These are phyloP conservation scores for Cordia subcordata DNA, from an alignment of 257 asterid species.

Conservation along the genomic window DNA sequence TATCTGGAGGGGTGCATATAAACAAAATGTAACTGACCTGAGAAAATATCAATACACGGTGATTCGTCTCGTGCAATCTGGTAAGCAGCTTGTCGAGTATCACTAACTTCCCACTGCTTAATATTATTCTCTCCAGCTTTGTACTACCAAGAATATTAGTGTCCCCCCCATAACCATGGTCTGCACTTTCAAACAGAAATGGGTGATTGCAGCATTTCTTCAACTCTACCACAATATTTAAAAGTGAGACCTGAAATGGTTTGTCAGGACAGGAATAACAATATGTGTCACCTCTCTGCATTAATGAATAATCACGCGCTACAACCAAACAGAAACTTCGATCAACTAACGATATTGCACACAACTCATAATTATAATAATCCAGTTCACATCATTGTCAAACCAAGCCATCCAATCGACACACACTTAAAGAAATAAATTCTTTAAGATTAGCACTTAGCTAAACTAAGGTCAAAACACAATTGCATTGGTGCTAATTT, in stretches of 20 bases:
- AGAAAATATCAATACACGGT: slow-evolving; percentile 96
- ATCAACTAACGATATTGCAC: no score
- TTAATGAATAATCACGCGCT: background rate
- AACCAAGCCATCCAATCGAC: no score
- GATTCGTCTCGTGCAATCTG: slow-evolving; percentile 86
- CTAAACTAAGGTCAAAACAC: no score
- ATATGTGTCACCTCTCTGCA: background rate
- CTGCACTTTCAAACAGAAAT: slow-evolving; percentile 97
- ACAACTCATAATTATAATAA: no score
- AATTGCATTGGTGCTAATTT: no score
- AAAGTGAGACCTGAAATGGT: slow-evolving; percentile 85
- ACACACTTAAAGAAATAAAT: no score
- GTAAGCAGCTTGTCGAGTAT: slow-evolving; percentile 84
- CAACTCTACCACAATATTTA: slow-evolving; percentile 98
- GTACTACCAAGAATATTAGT: slow-evolving; percentile 71
- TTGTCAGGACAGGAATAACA: background rate
- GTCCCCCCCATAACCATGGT: slow-evolving; percentile 99
- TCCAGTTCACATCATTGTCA: no score
- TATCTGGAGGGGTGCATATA: background rate
- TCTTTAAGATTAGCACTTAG: no score
- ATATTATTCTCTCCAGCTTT: slow-evolving; percentile 79
- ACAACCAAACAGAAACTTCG: no score
- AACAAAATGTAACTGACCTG: slow-evolving; percentile 50
- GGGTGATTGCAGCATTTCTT: slow-evolving; percentile 99
- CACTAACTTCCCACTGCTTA: slow-evolving; percentile 97